Percentiles rank a stretch among this genome's conserved stretches.
Evolutionary conservation across 805 yeast genomes (phyloP).

Genomic region (Helenozyma baotianmanensis): DNA sequence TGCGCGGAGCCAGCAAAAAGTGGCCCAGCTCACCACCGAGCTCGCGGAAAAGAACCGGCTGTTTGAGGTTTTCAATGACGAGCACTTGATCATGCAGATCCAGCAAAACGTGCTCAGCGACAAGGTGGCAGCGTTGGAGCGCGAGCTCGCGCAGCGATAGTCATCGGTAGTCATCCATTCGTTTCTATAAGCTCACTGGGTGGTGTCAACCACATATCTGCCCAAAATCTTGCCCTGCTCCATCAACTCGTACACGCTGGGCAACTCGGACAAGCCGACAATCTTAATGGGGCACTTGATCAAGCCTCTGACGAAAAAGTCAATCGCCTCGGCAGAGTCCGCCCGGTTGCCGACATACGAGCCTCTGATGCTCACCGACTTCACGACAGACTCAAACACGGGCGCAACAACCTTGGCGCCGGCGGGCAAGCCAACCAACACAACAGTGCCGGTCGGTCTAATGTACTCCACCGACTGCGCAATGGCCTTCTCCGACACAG

Average conservation of each 20-base stretch:
- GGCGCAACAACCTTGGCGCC: slow-evolving; percentile 38
- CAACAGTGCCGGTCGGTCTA: slow-evolving; percentile 40
- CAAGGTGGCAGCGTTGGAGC: slow-evolving; percentile 34
- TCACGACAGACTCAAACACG: slow-evolving; percentile 38
- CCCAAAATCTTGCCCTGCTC: slow-evolving; percentile 40
- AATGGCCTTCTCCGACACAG: slow-evolving; percentile 50
- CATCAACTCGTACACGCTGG: slow-evolving; percentile 36
- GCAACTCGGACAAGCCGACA: slow-evolving; percentile 38
- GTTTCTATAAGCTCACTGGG: slow-evolving; percentile 20
- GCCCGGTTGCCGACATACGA: slow-evolving; percentile 46
- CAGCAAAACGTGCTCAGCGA: slow-evolving; percentile 47
- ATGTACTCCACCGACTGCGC: slow-evolving; percentile 39
- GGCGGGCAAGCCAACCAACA: slow-evolving; percentile 43
- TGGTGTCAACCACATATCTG: slow-evolving; percentile 42
- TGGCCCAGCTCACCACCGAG: slow-evolving; percentile 24
- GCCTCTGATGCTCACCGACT: slow-evolving; percentile 35
- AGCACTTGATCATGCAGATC: slow-evolving; percentile 54
- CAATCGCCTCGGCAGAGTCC: slow-evolving; percentile 42
- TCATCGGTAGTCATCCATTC: neutral
- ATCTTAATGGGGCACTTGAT: slow-evolving; percentile 39
- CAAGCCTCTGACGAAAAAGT: slow-evolving; percentile 41
- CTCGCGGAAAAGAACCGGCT: slow-evolving; percentile 49
- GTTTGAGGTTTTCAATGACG: slow-evolving; percentile 62
- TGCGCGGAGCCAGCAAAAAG: slow-evolving; percentile 8
- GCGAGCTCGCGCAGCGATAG: slow-evolving; percentile 7